Percentiles rank a stretch among this genome's conserved stretches.
Evolutionary conservation across 139 green algal genomes (phyloP).

Genomic region (Dunaliella sp.): DNA sequence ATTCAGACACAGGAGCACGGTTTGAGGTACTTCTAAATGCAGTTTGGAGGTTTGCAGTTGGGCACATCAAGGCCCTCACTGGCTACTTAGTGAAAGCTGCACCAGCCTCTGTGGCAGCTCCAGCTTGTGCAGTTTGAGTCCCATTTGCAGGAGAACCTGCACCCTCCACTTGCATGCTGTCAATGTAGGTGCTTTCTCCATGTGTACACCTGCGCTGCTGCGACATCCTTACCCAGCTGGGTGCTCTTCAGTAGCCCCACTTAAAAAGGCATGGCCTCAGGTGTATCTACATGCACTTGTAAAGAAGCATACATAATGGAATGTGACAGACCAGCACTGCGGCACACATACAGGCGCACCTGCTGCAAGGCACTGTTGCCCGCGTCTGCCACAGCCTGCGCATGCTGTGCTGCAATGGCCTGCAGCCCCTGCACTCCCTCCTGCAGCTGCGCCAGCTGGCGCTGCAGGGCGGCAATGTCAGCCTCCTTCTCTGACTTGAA

Average conservation of each 20-base stretch:
- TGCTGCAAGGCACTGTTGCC: conserved; percentile 23
- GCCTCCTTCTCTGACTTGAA: conserved; percentile 28
- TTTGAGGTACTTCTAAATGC: no score
- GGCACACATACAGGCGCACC: not conserved
- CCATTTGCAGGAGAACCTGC: no score
- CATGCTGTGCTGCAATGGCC: not conserved
- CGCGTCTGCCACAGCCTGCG: not conserved
- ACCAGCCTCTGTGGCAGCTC: no score
- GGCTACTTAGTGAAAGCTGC: no score
- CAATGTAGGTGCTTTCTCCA: no score
- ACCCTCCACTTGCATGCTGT: no score
- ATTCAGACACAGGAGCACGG: no score
- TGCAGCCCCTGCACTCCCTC: conserved; percentile 30
- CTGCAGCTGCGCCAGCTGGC: conserved; percentile 45
- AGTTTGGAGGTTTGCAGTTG: no score
- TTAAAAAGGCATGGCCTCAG: not conserved
- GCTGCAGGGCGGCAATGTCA: conserved; percentile 38
- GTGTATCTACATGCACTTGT: not conserved
- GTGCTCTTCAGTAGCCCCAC: not conserved
- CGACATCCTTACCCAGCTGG: no score
- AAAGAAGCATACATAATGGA: not conserved
- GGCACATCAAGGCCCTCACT: no score
- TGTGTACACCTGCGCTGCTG: no score
- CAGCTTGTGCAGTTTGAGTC: no score
- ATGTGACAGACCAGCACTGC: not conserved